Evolutionary conservation across 1,139 yeast species (phyloP), one percentile per base, ranked within the genome.

Genomic region (Hyphopichia pseudoburtonii): DNA sequence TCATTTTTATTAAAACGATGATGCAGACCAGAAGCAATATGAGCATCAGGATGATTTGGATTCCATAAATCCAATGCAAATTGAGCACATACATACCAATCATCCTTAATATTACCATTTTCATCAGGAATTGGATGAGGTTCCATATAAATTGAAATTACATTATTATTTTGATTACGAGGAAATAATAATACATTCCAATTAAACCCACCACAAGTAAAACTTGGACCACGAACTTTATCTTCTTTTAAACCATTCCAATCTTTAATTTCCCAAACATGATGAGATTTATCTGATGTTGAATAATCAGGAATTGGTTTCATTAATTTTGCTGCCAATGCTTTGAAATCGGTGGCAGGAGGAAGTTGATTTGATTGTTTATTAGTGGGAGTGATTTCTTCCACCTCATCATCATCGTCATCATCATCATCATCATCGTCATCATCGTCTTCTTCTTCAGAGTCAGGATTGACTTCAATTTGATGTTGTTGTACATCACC

Each of bases 41-140:
- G 80, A 17, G 78, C 67, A 7, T 73, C 62, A 0, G 92, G 84
- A 49, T 82, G 79, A 9, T 70, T 65, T 1, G 96, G 95, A 54
- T 86, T 86, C 80, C 96, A 90, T 45, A 88, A 70, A 42, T 84
- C 86, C 34, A 92, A 73, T 3, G 88, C 88, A 62, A 92, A 92
- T 55, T 89, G 96, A 2, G 95, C 95, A 63, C 97, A 90, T 15
- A 81, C 83, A 42, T 82, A 80, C 96, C 97, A 89, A 38, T 73
- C 67, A 23, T 58, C 57, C 38, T 70, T 76, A 11, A 55, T 55
- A 4, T 62, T 56, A 1, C 58, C 44, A n/a, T n/a, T n/a, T n/a
- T n/a, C n/a, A 11, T 51, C 53, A 2, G 51, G 54, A 21, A 60
- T 51, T 3, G 82, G 81, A 40, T 71, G 78, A 2, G 81, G 81